phyloP scores from a whole-genome alignment of 2,329 filamentous ascomycete genomes.

The Scortechinia acanthostroma region DNA sequence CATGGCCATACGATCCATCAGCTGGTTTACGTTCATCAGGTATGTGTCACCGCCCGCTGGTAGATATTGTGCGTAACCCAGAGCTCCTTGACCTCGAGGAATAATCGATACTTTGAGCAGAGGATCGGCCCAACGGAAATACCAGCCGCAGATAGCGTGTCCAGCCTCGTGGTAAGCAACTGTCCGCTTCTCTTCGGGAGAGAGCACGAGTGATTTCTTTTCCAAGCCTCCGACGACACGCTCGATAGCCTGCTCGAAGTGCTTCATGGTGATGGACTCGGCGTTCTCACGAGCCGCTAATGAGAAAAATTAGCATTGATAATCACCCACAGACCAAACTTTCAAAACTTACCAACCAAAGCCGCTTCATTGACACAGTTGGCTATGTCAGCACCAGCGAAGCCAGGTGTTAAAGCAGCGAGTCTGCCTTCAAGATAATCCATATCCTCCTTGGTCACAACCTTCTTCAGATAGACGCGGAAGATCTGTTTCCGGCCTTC shows the following conservation, averaged over 20 bases:
- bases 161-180: constrained; percentile 98
- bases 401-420: constrained; percentile 86
- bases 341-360: constrained; percentile 67
- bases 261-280: constrained; percentile 73
- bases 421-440: constrained; percentile 83
- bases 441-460: constrained; percentile 83
- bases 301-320: constrained; percentile 27
- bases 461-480: constrained; percentile 86
- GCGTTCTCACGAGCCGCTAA: constrained; percentile 78
- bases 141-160: constrained; percentile 98
- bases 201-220: constrained; percentile 92
- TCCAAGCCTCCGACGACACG: constrained; percentile 92
- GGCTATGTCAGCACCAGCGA: constrained; percentile 94
- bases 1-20: constrained; percentile 99
- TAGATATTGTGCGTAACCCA: constrained; percentile 97
- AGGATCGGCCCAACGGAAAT: constrained; percentile 90
- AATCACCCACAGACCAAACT: constrained; percentile 7
- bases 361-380: constrained; percentile 98
- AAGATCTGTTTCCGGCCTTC: constrained; percentile 95
- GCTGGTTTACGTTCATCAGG: constrained; percentile 87
- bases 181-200: constrained; percentile 86
- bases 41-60: constrained; percentile 73
- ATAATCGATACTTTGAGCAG: constrained; percentile 98
- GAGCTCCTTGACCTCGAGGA: constrained; percentile 82
- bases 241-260: constrained; percentile 97